Evolutionary conservation across 345 rosid genomes (phyloP).

Genomic region (Camelina laxa): DNA sequence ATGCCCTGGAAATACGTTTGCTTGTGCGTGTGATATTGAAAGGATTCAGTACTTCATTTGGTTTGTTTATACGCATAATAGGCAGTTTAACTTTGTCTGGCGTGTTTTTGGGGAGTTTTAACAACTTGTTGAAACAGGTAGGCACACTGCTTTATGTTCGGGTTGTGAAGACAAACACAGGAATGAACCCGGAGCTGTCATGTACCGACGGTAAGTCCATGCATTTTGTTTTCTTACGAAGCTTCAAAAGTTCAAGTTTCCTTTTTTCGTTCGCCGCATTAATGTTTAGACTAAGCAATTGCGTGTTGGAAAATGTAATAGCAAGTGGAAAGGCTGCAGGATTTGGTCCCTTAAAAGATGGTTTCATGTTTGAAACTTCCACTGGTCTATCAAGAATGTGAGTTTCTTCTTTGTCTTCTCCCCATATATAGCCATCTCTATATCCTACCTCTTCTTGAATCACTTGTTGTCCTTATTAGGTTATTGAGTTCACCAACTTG

Average conservation of each 20-base stretch:
- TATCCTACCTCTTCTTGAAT: background rate
- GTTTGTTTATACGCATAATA: background rate
- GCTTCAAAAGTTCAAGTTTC: background rate
- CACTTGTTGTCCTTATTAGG: constrained; percentile 8
- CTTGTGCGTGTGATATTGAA: background rate
- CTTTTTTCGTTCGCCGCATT: background rate
- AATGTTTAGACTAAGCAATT: background rate
- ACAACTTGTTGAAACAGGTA: constrained; percentile 6
- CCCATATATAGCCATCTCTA: background rate
- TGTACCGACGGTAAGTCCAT: constrained; percentile 13
- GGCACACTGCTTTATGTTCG: constrained; percentile 9
- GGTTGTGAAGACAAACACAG: constrained; percentile 25
- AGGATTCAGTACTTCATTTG: background rate
- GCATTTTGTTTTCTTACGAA: background rate
- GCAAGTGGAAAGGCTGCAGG: constrained; percentile 12
- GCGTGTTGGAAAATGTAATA: constrained; percentile 8
- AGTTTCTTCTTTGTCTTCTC: background rate
- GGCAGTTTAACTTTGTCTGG: background rate
- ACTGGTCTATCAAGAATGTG: constrained; percentile 18
- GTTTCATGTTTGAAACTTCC: constrained; percentile 26
- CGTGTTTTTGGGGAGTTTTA: background rate
- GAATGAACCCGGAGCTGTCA: constrained; percentile 19
- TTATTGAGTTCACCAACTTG: constrained; percentile 28
- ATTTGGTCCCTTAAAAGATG: constrained; percentile 22
- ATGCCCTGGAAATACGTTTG: background rate